Conservation (phyloP, 495 filamentous ascomycete species). For the Talaromyces ruber region DNA sequence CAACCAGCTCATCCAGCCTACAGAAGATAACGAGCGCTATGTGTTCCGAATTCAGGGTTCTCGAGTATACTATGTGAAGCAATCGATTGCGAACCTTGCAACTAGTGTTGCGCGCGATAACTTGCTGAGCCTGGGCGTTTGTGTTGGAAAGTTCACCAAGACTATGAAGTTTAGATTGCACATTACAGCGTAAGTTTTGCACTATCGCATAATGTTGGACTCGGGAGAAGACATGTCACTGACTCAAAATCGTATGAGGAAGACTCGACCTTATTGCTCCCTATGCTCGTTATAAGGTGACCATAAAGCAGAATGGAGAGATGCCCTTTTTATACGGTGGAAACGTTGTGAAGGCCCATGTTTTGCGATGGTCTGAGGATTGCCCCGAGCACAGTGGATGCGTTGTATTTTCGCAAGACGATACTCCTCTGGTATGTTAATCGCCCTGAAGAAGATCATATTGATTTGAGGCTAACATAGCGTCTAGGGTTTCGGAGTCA, state of each 20-base stretch:
- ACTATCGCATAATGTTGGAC: slow-evolving; percentile 21
- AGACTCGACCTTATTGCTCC: slow-evolving; percentile 71
- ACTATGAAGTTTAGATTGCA: slow-evolving; percentile 22
- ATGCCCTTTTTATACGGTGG: slow-evolving; percentile 89
- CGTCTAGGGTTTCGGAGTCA: slow-evolving; percentile 67
- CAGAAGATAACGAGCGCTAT: slow-evolving; percentile 55
- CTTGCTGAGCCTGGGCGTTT: slow-evolving; percentile 78
- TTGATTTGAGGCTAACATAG: background rate
- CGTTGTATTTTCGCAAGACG: slow-evolving; percentile 33
- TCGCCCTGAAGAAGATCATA: background rate
- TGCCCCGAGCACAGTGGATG: slow-evolving; percentile 43
- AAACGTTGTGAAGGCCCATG: slow-evolving; percentile 85
- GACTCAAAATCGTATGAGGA: background rate
- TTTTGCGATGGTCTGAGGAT: slow-evolving; percentile 82
- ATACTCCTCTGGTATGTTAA: slow-evolving; percentile 40
- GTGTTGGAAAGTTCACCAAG: slow-evolving; percentile 67
- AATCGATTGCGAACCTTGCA: slow-evolving; percentile 84
- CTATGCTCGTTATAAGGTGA: slow-evolving; percentile 88
- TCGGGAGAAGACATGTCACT: background rate
- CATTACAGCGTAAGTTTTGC: slow-evolving; percentile 19
- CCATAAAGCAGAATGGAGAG: slow-evolving; percentile 90
- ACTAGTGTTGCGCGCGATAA: slow-evolving; percentile 69
- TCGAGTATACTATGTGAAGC: slow-evolving; percentile 82
- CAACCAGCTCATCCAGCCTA: slow-evolving; percentile 66
- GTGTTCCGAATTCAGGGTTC: slow-evolving; percentile 76